These are phyloP conservation scores for Phytopythium chamaehyphon DNA, from an alignment of 352 stramenopile genomes.

Conservation along the genomic window DNA sequence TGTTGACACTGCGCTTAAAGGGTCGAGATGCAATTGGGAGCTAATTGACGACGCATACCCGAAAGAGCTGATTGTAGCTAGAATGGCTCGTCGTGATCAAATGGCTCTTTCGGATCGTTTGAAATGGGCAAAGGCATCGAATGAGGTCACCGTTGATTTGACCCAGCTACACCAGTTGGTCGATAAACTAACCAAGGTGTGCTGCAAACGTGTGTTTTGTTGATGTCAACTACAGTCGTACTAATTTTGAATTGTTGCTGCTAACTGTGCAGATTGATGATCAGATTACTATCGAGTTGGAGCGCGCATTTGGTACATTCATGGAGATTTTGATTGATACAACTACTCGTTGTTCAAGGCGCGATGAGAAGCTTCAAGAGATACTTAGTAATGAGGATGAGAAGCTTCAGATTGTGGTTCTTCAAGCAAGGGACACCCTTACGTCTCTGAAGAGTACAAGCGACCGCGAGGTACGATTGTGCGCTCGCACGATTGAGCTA, in stretches of 20 bases:
- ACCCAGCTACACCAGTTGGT: slow-evolving; percentile 15
- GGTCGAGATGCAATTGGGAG: slow-evolving; percentile 10
- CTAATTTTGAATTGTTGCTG: neutral
- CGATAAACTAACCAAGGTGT: slow-evolving; percentile 18
- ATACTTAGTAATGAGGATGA: neutral
- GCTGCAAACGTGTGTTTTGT: too few species aligned
- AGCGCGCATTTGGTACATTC: slow-evolving; percentile 5
- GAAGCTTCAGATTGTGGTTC: slow-evolving; percentile 24
- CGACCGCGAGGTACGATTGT: too few species aligned
- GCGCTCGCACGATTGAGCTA: neutral
- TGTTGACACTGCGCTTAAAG: slow-evolving; percentile 11
- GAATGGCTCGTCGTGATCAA: slow-evolving; percentile 11
- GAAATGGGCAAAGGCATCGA: slow-evolving; percentile 30
- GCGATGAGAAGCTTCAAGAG: neutral
- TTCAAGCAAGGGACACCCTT: slow-evolving; percentile 13
- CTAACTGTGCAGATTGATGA: slow-evolving; percentile 17
- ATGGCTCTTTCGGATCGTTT: slow-evolving; percentile 24
- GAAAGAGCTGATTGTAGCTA: slow-evolving; percentile 15
- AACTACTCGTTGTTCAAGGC: slow-evolving; percentile 1
- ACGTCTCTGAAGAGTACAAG: neutral
- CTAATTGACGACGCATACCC: slow-evolving; percentile 15
- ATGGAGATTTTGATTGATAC: slow-evolving; percentile 8
- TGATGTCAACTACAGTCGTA: neutral
- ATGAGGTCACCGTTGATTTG: slow-evolving; percentile 19
- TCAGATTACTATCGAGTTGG: slow-evolving; percentile 5